These are phyloP conservation scores for Colletotrichum higginsianum DNA, from an alignment of 2,329 filamentous ascomycete genomes.

Conservation along the genomic window DNA sequence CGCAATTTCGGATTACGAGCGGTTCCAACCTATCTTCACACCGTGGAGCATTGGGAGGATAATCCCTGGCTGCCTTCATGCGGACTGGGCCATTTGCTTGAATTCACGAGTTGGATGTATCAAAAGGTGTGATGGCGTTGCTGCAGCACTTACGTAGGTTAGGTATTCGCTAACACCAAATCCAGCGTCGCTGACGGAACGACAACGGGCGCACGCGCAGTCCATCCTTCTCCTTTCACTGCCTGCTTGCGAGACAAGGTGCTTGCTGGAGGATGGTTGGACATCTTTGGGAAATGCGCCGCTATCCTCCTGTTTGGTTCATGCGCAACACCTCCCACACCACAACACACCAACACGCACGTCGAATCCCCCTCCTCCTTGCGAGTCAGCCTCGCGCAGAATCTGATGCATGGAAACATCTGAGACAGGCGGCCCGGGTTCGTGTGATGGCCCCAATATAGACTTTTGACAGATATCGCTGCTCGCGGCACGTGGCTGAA, in stretches of 20 bases:
- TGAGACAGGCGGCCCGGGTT: conserved; percentile 33
- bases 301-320: conserved; percentile 19
- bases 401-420: conserved; percentile 33
- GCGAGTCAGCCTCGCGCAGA: conserved; percentile 37
- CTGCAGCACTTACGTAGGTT: neutral
- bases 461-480: conserved; percentile 27
- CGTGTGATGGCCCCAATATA: conserved; percentile 33
- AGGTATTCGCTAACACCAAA: neutral
- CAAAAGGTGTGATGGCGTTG: conserved; percentile 17
- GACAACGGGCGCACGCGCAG: neutral
- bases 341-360: neutral
- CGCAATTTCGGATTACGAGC: conserved; percentile 2
- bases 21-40: neutral
- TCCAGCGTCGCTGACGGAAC: neutral
- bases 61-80: neutral
- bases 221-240: neutral
- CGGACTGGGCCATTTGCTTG: neutral
- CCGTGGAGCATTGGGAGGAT: neutral
- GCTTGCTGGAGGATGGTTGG: neutral
- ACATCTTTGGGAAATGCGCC: conserved; percentile 8
- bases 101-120: conserved; percentile 20
- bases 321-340: conserved; percentile 11
- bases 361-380: neutral
- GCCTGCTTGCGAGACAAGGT: neutral
- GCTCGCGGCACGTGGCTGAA: conserved; percentile 34